These are phyloP conservation scores for Nemania diffusa DNA, from an alignment of 2,329 filamentous ascomycete species.

Conservation along the genomic window DNA sequence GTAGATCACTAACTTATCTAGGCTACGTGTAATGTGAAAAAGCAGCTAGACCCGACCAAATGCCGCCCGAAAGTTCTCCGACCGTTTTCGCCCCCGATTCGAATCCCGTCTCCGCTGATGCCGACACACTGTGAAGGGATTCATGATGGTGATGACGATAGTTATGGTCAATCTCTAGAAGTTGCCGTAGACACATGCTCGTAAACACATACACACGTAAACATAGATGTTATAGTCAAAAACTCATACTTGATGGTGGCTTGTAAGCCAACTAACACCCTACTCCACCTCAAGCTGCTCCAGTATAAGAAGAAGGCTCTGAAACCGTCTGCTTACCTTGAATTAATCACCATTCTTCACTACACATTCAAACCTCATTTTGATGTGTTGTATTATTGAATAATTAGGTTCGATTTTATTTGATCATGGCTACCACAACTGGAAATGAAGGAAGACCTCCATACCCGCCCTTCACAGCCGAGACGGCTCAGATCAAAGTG, in stretches of 20 bases:
- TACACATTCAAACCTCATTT: not conserved
- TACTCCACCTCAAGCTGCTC: not conserved
- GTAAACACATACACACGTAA: not conserved
- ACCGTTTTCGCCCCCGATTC: not conserved
- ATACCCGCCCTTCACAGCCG: slow-evolving; percentile 77
- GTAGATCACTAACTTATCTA: no score
- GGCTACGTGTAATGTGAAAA: no score
- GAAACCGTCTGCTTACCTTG: not conserved
- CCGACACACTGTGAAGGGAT: not conserved
- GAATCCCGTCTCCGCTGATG: not conserved
- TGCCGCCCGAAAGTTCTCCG: slow-evolving; percentile 19
- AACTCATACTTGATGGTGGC: not conserved
- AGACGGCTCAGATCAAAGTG: slow-evolving; percentile 79
- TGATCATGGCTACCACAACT: slow-evolving; percentile 37
- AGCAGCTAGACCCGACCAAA: no score
- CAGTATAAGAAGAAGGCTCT: not conserved
- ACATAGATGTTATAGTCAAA: not conserved
- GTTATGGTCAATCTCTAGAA: not conserved
- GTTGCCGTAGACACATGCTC: not conserved
- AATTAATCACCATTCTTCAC: not conserved
- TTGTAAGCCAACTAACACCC: not conserved
- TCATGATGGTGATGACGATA: not conserved
- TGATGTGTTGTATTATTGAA: not conserved
- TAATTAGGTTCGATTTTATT: not conserved
- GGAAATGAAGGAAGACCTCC: slow-evolving; percentile 53